Percentiles rank a stretch among this genome's conserved stretches.
These are phyloP conservation scores for Aspergillus egyptiacus DNA, from an alignment of 495 filamentous ascomycete genomes.

Conservation along the genomic window DNA sequence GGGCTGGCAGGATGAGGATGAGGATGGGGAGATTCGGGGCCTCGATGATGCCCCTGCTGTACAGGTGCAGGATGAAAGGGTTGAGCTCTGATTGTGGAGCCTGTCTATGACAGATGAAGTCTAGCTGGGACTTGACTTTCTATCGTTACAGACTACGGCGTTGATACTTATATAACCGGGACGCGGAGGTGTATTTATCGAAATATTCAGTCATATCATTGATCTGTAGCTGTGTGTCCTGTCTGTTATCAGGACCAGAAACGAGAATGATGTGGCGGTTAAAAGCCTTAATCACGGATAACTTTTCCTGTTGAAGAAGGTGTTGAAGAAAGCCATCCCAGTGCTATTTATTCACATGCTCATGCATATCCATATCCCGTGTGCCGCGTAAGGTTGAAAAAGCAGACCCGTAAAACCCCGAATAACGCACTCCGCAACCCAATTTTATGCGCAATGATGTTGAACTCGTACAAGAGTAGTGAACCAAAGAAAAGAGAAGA, in stretches of 20 bases:
- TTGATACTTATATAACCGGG: background rate
- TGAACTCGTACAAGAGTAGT: constrained; percentile 23
- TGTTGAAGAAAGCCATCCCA: constrained; percentile 37
- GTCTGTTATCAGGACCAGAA: background rate
- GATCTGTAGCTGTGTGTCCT: constrained; percentile 1
- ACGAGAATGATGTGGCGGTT: constrained; percentile 3
- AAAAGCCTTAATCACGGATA: constrained; percentile 15
- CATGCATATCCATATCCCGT: constrained; percentile 35
- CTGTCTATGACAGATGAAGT: background rate
- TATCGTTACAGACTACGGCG: background rate
- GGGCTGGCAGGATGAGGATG: constrained; percentile 40
- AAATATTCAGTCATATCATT: constrained; percentile 18
- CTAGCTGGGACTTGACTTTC: background rate
- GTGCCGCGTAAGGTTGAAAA: constrained; percentile 46
- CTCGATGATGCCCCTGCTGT: constrained; percentile 4
- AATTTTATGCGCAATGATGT: constrained; percentile 27
- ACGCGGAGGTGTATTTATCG: no score
- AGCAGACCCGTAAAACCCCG: constrained; percentile 44
- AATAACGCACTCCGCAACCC: constrained; percentile 32
- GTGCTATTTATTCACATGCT: constrained; percentile 34
- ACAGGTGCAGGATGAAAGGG: constrained; percentile 2
- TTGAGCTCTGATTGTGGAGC: constrained; percentile 9
- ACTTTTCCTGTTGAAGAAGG: constrained; percentile 37
- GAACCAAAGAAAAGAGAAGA: constrained; percentile 7
- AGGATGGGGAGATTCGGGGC: constrained; percentile 3